Base-by-base conservation (phyloP, 225 moss, liverwort and hornwort species). In the Ulota crispa region DNA sequence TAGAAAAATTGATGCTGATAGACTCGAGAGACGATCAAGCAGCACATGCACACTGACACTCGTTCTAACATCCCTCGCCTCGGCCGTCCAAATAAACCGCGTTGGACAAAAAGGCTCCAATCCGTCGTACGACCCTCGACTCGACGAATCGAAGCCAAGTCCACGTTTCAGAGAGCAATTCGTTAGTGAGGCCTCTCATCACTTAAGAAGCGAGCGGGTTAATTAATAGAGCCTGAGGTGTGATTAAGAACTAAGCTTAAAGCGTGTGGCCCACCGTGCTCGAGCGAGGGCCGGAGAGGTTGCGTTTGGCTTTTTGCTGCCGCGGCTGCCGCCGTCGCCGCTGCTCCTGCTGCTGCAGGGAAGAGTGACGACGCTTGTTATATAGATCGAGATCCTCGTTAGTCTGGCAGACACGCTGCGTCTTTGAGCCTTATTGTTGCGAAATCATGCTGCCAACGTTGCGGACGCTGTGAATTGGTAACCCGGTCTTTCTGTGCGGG, bases 231-330 rank as follows among this genome's bases (percentile, higher is more conserved):
- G 27, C 23, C n/a, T n/a, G 59, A 43, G 30, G 28, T 0, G 60
- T 30, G 55, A 60, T 66, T 62, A 67, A 37, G 50, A 36, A 26
- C 67, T n/a, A n/a, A n/a, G n/a, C n/a, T n/a, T n/a, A n/a, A n/a
- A 55, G 37, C 61, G 85, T 53, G 64, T 73, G 85, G 85, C 81
- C 85, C 76, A 85, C 85, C 81, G 71, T 75, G 63, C 61, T 73
- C 39, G 66, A 14, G 3, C 14, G 43, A 73, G 81, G 55, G 32
- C 54, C n/a, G n/a, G n/a, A n/a, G 64, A 72, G 78, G 73, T 75
- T 59, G 81, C 65, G 85, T 60, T 77, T 73, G 85, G 77, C 77
- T 81, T 72, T 47, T 64, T 34, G 50, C 43, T 73, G 73, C 77
- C 20, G 69, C 50, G 28, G 37, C 59, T 4, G 42, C 59, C 8